A percentile compares a stretch with the other conserved stretches of the same genome.
phyloP scores from a whole-genome alignment of 78 protist species.

The Dictyostelium firmibasis region DNA sequence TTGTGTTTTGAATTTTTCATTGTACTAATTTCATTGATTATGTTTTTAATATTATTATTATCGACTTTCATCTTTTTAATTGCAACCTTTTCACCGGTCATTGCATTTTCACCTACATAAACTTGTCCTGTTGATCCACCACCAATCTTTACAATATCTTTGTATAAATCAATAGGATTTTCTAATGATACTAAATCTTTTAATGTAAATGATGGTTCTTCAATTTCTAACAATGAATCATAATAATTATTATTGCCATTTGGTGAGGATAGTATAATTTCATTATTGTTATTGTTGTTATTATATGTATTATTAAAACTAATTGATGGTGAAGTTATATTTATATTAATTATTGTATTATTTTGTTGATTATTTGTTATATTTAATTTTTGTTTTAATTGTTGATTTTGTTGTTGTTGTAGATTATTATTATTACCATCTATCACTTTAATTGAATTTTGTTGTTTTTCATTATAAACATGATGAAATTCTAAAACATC shows the following conservation, averaged over 20 bases:
- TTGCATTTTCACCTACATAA: slow-evolving; percentile 12
- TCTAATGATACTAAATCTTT: slow-evolving; percentile 72
- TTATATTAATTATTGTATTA: background rate
- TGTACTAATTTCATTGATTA: slow-evolving; percentile 79
- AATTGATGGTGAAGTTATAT: slow-evolving; percentile 5
- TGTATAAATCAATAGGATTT: slow-evolving; percentile 71
- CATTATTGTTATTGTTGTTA: background rate
- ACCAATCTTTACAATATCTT: slow-evolving; percentile 80
- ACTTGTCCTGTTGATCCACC: slow-evolving; percentile 86
- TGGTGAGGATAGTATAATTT: background rate
- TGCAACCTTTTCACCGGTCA: slow-evolving; percentile 69
- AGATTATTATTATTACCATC: background rate
- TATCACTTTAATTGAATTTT: background rate
- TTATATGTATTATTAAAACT: background rate
- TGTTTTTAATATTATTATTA: slow-evolving; percentile 46
- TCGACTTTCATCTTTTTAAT: slow-evolving; percentile 83
- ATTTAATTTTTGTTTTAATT: background rate
- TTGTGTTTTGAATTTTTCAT: slow-evolving; percentile 80
- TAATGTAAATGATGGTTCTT: slow-evolving; percentile 59
- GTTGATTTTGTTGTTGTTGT: background rate
- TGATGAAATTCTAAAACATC: slow-evolving; percentile 80
- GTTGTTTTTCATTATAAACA: slow-evolving; percentile 55
- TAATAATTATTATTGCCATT: background rate
- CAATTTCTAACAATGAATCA: slow-evolving; percentile 10
- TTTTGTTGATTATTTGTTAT: background rate